Base-by-base conservation (phyloP, 2,329 filamentous ascomycete genomes). In the Trichophyton mentagrophytes region DNA sequence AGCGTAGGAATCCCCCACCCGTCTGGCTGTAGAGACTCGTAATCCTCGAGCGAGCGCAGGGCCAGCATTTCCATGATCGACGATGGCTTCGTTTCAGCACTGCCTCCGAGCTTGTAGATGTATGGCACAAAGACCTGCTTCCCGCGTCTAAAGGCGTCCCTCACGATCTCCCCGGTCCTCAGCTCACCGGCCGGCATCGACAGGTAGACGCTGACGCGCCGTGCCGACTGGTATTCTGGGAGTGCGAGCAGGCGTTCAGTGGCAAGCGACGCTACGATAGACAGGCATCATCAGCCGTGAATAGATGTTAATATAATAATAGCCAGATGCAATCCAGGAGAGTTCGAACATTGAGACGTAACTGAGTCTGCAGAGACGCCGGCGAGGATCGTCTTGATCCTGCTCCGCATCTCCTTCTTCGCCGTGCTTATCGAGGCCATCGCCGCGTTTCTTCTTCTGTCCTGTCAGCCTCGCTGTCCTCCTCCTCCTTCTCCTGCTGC, bases 61-160 rank as follows among this genome's bases (percentile, higher is more conserved):
- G 85, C 85, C 22, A 99, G 83, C 93, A 99, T 97, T 69, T 96
- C 90, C 93, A 99, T 99, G 60, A 93, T 81, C 15, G 88, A 88
- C 3, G 69, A 76, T 4, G 84, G 82, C 61, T 77, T 76, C 30
- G 72, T 71, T 4, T 70, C 65, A 25, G 66, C 64, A 13, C 71
- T 67, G 15, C 68, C 66, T 51, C 66, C 59, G 36, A 61, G 74
- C 78, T 80, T 85, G 75, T 93, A 86, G 59, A 96, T 86, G 70
- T 93, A 96, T 0, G 93, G 93, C 56, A 99, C 85, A 72, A 90
- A 97, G 61, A 99, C 90, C 63, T 86, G 79, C 75, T 97, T 99
- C 44, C 88, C 89, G 2, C 79, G 73, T 5, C 76, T 74, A 27
- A 99, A 78, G 11, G 92, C 91, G 77, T 96, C 84, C 30, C 83